Percentiles rank a stretch among this genome's conserved stretches.
These are phyloP conservation scores for Asterochloris erici DNA, from an alignment of 139 green algal genomes.

Conservation along the genomic window DNA sequence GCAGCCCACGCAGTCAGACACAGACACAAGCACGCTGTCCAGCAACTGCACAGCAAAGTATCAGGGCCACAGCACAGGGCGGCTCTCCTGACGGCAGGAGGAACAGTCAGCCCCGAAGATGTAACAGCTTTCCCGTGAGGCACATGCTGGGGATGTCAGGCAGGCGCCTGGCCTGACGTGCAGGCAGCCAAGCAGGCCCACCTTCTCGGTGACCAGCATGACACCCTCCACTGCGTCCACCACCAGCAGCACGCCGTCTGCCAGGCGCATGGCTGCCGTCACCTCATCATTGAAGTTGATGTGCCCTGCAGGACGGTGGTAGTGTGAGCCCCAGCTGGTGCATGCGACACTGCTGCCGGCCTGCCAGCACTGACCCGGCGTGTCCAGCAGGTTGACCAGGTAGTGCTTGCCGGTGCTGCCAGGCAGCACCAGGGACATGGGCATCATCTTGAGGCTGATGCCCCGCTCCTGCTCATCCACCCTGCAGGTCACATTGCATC, in stretches of 20 bases:
- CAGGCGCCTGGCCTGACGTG: too few relatives aligned
- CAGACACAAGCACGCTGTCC: too few relatives aligned
- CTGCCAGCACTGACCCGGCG: slow-evolving; percentile 45
- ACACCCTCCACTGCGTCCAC: slow-evolving; percentile 96
- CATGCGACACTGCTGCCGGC: not conserved
- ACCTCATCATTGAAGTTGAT: slow-evolving; percentile 98
- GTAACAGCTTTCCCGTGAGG: too few relatives aligned
- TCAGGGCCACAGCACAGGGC: too few relatives aligned
- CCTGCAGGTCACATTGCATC: not conserved
- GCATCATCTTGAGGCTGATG: slow-evolving; percentile 93
- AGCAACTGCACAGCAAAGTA: too few relatives aligned
- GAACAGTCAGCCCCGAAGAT: too few relatives aligned
- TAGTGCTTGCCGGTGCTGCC: slow-evolving; percentile 77
- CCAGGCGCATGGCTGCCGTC: slow-evolving; percentile 72
- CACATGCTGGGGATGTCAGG: too few relatives aligned
- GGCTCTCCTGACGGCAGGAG: too few relatives aligned
- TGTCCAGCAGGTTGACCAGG: slow-evolving; percentile 91
- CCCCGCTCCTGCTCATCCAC: slow-evolving; percentile 89
- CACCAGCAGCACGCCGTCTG: slow-evolving; percentile 84
- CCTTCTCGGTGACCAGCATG: slow-evolving; percentile 84
- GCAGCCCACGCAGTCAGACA: too few relatives aligned
- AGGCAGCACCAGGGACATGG: slow-evolving; percentile 89
- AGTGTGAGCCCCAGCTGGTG: not conserved
- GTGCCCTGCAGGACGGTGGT: slow-evolving; percentile 60
- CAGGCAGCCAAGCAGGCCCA: slow-evolving; percentile 9